phyloP scores from a whole-genome alignment of 495 filamentous ascomycete species.

The Darksidea phi region DNA sequence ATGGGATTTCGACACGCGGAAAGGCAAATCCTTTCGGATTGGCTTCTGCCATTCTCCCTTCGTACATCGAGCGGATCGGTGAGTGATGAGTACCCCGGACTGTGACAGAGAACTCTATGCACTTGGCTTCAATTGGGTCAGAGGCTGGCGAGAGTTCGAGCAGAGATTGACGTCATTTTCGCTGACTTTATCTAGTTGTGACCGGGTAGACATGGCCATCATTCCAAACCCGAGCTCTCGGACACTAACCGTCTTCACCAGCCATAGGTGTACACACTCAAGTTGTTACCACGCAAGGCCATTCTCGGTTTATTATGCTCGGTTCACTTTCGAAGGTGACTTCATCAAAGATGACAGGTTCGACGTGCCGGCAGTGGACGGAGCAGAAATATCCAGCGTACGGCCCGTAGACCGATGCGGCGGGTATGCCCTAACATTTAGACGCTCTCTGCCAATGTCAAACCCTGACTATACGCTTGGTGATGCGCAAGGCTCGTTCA shows the following conservation, averaged over 20 bases:
- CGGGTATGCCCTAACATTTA: no score
- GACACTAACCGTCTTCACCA: not conserved
- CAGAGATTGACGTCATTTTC: not conserved
- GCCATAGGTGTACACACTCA: not conserved
- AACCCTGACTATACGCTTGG: no score
- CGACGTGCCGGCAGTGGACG: no score
- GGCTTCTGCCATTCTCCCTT: not conserved
- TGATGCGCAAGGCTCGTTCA: no score
- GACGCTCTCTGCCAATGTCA: no score
- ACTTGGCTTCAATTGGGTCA: no score
- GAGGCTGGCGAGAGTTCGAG: no score
- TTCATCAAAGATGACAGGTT: no score
- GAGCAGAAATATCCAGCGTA: no score
- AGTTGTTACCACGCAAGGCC: not conserved
- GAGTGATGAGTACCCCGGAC: no score
- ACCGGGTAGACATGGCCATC: slow-evolving; percentile 1
- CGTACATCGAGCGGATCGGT: not conserved
- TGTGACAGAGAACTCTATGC: no score
- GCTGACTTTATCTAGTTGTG: not conserved
- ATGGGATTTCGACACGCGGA: slow-evolving; percentile 19
- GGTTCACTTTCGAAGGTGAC: not conserved
- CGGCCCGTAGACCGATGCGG: no score
- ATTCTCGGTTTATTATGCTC: not conserved
- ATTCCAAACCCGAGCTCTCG: slow-evolving; percentile 1
- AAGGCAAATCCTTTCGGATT: slow-evolving; percentile 1